Evolutionary conservation across 768 basidiomycete genomes (phyloP).

Genomic region (Tubosaeta sp.): DNA sequence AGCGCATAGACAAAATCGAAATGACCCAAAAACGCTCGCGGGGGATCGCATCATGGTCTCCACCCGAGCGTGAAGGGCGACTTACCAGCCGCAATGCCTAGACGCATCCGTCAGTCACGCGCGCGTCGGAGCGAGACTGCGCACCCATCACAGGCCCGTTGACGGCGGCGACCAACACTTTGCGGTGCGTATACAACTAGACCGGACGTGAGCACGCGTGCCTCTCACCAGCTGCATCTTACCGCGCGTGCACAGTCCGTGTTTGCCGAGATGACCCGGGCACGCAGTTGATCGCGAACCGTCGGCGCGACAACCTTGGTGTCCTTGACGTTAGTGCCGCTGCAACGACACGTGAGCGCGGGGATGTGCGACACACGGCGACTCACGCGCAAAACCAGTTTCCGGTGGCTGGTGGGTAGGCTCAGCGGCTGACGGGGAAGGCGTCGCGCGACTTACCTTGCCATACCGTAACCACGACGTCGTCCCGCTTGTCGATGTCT

Average conservation of each 20-base stretch:
- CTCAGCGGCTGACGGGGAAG: background rate
- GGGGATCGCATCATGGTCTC: background rate
- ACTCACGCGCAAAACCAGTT: constrained; percentile 73
- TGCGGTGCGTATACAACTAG: constrained; percentile 65
- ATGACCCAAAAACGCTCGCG: constrained; percentile 58
- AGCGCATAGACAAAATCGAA: constrained; percentile 73
- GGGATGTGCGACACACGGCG: background rate
- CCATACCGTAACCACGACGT: constrained; percentile 64
- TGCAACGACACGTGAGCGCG: constrained; percentile 19
- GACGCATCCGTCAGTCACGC: background rate
- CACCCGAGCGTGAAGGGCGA: background rate
- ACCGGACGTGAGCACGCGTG: background rate
- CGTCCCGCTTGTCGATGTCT: constrained; percentile 53
- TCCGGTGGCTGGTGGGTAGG: constrained; percentile 45
- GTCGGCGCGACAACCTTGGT: constrained; percentile 13
- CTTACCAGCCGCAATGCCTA: constrained; percentile 65
- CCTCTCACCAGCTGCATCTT: constrained; percentile 15
- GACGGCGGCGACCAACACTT: constrained; percentile 64
- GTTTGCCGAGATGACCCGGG: constrained; percentile 45
- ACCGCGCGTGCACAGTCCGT: constrained; percentile 66
- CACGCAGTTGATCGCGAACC: constrained; percentile 45
- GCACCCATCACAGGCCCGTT: constrained; percentile 76
- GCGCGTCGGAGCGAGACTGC: background rate
- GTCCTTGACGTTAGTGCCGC: constrained; percentile 55
- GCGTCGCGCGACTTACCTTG: constrained; percentile 42